phyloP scores from a whole-genome alignment of 225 moss, liverwort and hornwort species.

The Sphagnum tenellum region DNA sequence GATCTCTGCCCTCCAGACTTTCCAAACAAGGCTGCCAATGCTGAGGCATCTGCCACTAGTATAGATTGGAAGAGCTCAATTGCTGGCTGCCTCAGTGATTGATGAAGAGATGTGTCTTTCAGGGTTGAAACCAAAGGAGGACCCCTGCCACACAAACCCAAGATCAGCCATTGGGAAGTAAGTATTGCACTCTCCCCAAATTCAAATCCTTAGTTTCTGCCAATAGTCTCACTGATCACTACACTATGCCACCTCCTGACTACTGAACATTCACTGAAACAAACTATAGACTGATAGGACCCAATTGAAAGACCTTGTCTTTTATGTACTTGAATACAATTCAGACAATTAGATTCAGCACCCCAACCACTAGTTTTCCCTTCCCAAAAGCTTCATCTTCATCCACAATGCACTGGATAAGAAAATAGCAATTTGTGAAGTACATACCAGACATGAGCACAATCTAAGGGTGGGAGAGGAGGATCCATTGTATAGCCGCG shows the following conservation, averaged over 20 bases:
- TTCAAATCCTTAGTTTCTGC: too few species aligned
- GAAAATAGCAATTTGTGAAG: too few species aligned
- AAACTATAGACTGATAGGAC: too few species aligned
- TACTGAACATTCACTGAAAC: too few species aligned
- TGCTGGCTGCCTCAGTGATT: slow-evolving; percentile 56
- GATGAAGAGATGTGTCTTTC: slow-evolving; percentile 49
- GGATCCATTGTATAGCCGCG: slow-evolving; percentile 95
- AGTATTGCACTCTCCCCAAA: too few species aligned
- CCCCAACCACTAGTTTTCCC: neutral
- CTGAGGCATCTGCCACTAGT: slow-evolving; percentile 78
- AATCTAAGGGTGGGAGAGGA: slow-evolving; percentile 90
- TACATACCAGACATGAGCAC: slow-evolving; percentile 80
- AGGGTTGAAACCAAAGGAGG: slow-evolving; percentile 82
- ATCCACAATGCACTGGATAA: too few species aligned
- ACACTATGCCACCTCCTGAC: too few species aligned
- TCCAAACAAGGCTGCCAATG: slow-evolving; percentile 41
- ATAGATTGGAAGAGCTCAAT: slow-evolving; percentile 78
- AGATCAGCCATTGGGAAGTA: too few species aligned
- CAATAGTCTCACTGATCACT: too few species aligned
- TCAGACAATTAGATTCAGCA: neutral
- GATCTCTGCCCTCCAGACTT: slow-evolving; percentile 24
- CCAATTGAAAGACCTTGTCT: neutral
- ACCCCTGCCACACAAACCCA: slow-evolving; percentile 40
- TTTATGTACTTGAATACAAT: too few species aligned
- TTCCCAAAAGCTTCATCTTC: neutral